phyloP scores from a whole-genome alignment of 139 green algal species.

The Eudorina sp. region DNA sequence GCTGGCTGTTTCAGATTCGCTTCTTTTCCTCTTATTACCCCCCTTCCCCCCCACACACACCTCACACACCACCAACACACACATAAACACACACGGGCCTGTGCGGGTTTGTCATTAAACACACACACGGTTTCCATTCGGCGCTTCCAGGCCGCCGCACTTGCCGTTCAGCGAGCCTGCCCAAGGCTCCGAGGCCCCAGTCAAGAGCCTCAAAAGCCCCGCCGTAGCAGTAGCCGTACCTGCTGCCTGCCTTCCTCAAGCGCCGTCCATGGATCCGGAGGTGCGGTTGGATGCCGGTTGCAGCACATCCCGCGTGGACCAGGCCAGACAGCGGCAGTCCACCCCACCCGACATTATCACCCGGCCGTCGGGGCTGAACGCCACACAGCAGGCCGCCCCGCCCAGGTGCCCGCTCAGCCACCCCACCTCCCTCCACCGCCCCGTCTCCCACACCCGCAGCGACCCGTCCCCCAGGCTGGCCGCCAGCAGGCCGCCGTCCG shows the following conservation, averaged over 20 bases:
- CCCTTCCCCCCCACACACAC: too few species aligned
- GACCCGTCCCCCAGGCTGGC: background rate
- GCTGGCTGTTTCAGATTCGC: too few species aligned
- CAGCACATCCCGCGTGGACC: conserved; percentile 28
- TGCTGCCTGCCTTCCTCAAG: background rate
- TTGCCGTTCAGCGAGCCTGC: too few species aligned
- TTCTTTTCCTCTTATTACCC: too few species aligned
- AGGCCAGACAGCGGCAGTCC: background rate
- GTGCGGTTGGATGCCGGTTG: background rate
- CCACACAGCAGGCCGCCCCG: background rate
- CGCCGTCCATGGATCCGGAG: background rate
- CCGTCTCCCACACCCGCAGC: conserved; percentile 25
- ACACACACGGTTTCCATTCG: too few species aligned
- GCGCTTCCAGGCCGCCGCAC: too few species aligned
- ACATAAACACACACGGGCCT: too few species aligned
- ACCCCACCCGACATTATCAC: background rate
- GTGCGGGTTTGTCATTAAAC: too few species aligned
- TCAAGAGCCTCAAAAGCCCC: too few species aligned
- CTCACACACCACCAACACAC: too few species aligned
- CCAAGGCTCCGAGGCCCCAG: too few species aligned
- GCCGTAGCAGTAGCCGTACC: too few species aligned
- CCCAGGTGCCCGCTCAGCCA: conserved; percentile 20
- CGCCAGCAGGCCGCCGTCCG: conserved; percentile 11
- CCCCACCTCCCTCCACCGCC: conserved; percentile 11
- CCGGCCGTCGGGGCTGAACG: conserved; percentile 8